phyloP scores from a whole-genome alignment of 1,284 basidiomycete genomes.

The Moniliophthora roreri region DNA sequence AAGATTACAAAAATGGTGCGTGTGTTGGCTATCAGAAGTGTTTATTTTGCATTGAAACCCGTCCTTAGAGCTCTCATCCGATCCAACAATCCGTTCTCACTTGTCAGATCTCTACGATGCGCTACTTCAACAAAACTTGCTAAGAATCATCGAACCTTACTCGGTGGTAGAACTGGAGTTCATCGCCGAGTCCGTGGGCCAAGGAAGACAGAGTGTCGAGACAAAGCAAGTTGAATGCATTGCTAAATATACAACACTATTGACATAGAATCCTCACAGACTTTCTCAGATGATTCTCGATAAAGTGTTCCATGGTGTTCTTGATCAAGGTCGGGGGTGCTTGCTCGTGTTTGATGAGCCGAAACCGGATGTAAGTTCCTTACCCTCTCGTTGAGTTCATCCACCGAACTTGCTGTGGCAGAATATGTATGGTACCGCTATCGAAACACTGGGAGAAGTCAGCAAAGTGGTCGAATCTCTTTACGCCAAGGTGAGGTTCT shows the following conservation, averaged over 20 bases:
- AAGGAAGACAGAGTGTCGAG: slow-evolving; percentile 91
- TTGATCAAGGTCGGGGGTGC: slow-evolving; percentile 94
- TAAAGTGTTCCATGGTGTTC: slow-evolving; percentile 90
- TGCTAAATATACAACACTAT: not conserved
- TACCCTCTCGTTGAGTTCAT: not conserved
- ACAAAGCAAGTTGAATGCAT: slow-evolving; percentile 66
- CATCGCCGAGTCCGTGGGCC: slow-evolving; percentile 87
- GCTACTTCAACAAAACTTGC: slow-evolving; percentile 91
- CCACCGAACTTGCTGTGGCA: slow-evolving; percentile 28
- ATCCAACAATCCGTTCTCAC: slow-evolving; percentile 93
- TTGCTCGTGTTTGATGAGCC: slow-evolving; percentile 87
- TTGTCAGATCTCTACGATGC: slow-evolving; percentile 94
- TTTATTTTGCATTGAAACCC: not conserved
- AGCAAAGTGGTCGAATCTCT: slow-evolving; percentile 90
- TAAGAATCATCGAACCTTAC: slow-evolving; percentile 95
- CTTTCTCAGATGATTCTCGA: slow-evolving; percentile 98
- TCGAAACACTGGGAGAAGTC: slow-evolving; percentile 88
- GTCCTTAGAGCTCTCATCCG: slow-evolving; percentile 83
- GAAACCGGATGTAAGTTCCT: slow-evolving; percentile 71
- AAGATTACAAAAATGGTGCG: slow-evolving; percentile 85
- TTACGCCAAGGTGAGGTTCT: slow-evolving; percentile 79
- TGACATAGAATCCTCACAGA: slow-evolving; percentile 36
- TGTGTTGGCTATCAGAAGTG: slow-evolving; percentile 8
- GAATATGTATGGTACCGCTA: slow-evolving; percentile 85
- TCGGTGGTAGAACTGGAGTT: slow-evolving; percentile 89